A percentile compares a stretch with the other conserved stretches of the same genome.
These are phyloP conservation scores for Carex scoparia DNA, from an alignment of 176 grass and related monocot genomes.

Conservation along the genomic window DNA sequence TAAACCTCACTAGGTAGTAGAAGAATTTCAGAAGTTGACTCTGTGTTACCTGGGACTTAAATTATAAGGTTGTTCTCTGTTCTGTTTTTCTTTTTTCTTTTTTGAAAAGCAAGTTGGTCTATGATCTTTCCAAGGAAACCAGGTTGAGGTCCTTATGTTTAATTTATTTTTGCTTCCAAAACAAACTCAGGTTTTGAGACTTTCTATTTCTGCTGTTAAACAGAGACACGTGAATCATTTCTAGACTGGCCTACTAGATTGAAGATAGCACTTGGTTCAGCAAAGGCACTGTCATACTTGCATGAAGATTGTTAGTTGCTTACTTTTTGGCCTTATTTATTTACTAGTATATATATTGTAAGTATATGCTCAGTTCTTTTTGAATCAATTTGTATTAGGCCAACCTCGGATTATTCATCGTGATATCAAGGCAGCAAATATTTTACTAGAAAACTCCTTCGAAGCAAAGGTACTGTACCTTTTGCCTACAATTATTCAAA, in stretches of 20 bases:
- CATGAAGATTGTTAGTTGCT: slow-evolving; percentile 77
- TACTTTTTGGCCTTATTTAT: not conserved
- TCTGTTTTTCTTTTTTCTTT: not conserved
- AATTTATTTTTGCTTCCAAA: not conserved
- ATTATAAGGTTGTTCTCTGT: not conserved
- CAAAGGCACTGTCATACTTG: slow-evolving; percentile 76
- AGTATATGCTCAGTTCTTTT: too few relatives aligned
- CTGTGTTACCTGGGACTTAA: not conserved
- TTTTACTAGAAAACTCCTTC: slow-evolving; percentile 77
- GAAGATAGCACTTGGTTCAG: slow-evolving; percentile 73
- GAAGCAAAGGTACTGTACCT: slow-evolving; percentile 52
- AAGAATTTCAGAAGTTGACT: not conserved
- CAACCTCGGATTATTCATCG: slow-evolving; percentile 79
- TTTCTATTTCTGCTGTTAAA: slow-evolving; percentile 17
- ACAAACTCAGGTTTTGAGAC: not conserved
- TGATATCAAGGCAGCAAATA: slow-evolving; percentile 75
- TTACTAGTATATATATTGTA: not conserved
- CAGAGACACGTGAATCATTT: slow-evolving; percentile 36
- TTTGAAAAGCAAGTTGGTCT: not conserved
- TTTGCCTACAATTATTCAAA: slow-evolving; percentile 3
- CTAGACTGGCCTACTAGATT: slow-evolving; percentile 77
- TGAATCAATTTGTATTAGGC: slow-evolving; percentile 32
- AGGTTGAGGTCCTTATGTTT: not conserved
- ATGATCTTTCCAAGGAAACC: not conserved
- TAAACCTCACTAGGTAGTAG: not conserved